These are phyloP conservation scores for Leccinum disarticulatum DNA, from an alignment of 768 basidiomycete species.

Conservation along the genomic window DNA sequence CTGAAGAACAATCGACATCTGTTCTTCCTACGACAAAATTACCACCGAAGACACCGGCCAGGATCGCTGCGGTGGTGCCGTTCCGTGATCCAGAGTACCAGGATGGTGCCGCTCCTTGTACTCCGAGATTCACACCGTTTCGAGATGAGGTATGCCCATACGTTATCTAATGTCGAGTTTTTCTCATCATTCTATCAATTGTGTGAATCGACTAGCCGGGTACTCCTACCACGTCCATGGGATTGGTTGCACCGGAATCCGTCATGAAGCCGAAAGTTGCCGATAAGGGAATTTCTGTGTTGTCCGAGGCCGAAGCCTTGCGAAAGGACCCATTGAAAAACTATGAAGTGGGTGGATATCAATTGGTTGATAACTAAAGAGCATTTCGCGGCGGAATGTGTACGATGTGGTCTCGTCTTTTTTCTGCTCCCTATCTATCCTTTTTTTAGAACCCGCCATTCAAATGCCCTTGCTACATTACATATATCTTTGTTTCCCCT, in stretches of 20 bases:
- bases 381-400: background rate
- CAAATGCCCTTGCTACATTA: background rate
- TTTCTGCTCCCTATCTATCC: conserved; percentile 19
- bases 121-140: conserved; percentile 69
- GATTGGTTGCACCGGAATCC: conserved; percentile 44
- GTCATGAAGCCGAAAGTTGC: conserved; percentile 66
- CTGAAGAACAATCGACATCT: conserved; percentile 27
- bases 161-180: conserved; percentile 6
- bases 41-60: conserved; percentile 37
- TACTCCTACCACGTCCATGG: conserved; percentile 26
- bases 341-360: conserved; percentile 41
- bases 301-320: conserved; percentile 74
- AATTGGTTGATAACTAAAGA: conserved; percentile 25
- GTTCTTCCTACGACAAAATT: conserved; percentile 32
- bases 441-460: background rate
- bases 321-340: conserved; percentile 82
- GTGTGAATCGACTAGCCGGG: conserved; percentile 18
- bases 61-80: conserved; percentile 35
- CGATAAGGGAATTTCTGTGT: conserved; percentile 40
- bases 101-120: conserved; percentile 38
- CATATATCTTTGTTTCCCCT: background rate
- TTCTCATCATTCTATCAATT: conserved; percentile 8
- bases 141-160: conserved; percentile 59
- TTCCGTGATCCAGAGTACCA: conserved; percentile 38
- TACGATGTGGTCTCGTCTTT: background rate